Percentiles rank a stretch among this genome's conserved stretches.
phyloP scores from a whole-genome alignment of 352 stramenopile genomes.

The Phytopythium mirpurense region DNA sequence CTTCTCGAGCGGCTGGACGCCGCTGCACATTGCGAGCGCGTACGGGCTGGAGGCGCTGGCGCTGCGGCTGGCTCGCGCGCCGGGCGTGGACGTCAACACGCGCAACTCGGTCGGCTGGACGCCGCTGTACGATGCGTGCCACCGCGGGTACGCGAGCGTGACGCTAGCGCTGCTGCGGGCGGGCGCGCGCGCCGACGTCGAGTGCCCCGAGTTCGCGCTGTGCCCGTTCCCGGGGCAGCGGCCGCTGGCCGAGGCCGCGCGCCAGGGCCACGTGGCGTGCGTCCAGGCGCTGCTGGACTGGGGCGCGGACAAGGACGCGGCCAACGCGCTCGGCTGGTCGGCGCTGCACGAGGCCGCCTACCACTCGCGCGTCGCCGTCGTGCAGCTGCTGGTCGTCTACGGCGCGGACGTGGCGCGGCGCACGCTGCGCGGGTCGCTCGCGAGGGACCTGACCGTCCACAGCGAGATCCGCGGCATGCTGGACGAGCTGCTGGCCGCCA shows the following conservation, averaged over 20 bases:
- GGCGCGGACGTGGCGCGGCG: constrained; percentile 59
- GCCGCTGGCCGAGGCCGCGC: constrained; percentile 59
- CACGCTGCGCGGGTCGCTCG: constrained; percentile 62
- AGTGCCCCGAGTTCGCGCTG: constrained; percentile 76
- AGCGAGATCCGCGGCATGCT: constrained; percentile 76
- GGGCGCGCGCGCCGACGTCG: constrained; percentile 50
- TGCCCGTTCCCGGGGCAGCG: constrained; percentile 69
- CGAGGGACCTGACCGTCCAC: constrained; percentile 73
- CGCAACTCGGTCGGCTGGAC: constrained; percentile 72
- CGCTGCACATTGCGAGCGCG: constrained; percentile 69
- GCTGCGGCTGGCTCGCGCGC: constrained; percentile 66
- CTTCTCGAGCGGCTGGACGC: constrained; percentile 76
- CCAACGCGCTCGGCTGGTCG: constrained; percentile 73
- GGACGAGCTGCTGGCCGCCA: constrained; percentile 40
- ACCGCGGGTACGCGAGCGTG: constrained; percentile 60
- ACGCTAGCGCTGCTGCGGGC: constrained; percentile 60
- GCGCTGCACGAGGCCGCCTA: constrained; percentile 77
- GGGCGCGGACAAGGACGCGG: constrained; percentile 73
- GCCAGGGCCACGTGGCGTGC: constrained; percentile 52
- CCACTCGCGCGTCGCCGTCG: constrained; percentile 65
- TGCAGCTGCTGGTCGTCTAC: constrained; percentile 76
- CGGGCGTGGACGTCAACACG: constrained; percentile 55
- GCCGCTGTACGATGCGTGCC: constrained; percentile 69
- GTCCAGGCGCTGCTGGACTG: constrained; percentile 76
- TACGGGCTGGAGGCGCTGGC: constrained; percentile 70